Evolutionary conservation across 768 basidiomycete species (phyloP).

Genomic region (Naematelia aurantialba): DNA sequence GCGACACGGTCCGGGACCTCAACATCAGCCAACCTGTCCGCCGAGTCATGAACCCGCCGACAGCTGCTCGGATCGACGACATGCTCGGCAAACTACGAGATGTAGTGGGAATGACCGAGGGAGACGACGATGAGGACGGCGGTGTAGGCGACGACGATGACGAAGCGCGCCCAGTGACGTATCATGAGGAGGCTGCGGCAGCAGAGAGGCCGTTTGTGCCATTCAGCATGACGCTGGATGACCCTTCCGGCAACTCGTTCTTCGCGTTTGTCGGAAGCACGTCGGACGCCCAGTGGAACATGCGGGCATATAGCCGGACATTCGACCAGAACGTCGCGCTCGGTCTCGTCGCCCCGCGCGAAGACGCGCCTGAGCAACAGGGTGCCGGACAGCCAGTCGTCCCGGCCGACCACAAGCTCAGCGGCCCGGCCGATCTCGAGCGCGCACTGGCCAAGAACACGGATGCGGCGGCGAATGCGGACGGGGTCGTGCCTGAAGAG

Average conservation of each 20-base stretch:
- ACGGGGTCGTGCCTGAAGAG: constrained; percentile 64
- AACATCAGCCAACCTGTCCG: constrained; percentile 77
- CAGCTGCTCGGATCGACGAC: constrained; percentile 67
- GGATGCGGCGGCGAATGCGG: constrained; percentile 4
- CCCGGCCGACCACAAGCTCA: constrained; percentile 37
- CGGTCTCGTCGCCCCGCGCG: constrained; percentile 60
- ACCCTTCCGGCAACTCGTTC: constrained; percentile 95
- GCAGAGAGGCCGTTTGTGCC: constrained; percentile 59
- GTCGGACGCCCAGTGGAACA: constrained; percentile 87
- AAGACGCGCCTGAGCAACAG: constrained; percentile 35
- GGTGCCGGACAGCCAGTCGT: constrained; percentile 36
- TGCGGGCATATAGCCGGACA: constrained; percentile 75
- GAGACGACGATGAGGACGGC: constrained; percentile 53
- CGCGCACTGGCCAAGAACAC: constrained; percentile 13
- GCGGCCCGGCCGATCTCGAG: constrained; percentile 33
- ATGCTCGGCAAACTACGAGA: constrained; percentile 59
- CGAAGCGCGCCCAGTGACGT: constrained; percentile 55
- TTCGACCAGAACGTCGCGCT: constrained; percentile 73
- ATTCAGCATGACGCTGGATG: constrained; percentile 82
- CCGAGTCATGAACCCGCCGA: constrained; percentile 64
- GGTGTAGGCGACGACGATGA: constrained; percentile 59
- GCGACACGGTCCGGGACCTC: constrained; percentile 76
- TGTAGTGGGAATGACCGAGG: constrained; percentile 34
- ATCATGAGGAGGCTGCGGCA: constrained; percentile 40
- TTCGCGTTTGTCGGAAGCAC: constrained; percentile 82